Base-by-base conservation (phyloP, 257 asterid species). In the Coffea eugenioides region DNA sequence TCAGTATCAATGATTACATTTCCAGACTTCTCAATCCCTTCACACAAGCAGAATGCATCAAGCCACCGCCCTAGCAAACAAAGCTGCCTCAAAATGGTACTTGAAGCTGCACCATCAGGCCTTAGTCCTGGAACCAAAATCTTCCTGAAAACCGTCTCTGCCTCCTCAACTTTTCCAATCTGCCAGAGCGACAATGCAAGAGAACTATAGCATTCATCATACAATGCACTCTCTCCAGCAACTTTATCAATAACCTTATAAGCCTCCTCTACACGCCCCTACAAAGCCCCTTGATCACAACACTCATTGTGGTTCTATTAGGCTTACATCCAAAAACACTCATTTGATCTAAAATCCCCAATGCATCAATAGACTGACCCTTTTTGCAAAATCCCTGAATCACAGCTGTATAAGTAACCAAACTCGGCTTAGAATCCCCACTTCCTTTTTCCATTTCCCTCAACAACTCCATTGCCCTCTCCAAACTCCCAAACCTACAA, bases 241-340 rank as follows among this genome's bases (percentile, higher is more conserved):
- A 84, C 90, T 76, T 71, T 89, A 49, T 92, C 89, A 64, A 92
- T 76, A 13, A 90, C 79, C 67, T 82, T 77, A 62, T 80, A 64
- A 56, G 92, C 99, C 84, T 95, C 93, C 57, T 90, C 90, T 12
- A 87, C 52, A 71, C 64, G 83, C 68, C 95, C 97, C 20, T 93
- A 77, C 95, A 90, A 74, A 95, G 94, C 51, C 95, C 97, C 72
- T 93, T 87, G 34, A 95, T 82, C 69, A 95, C 64, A 77, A 90
- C 78, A 73, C 74, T 72, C 79, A 90, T 79, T 11, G 94, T 85
- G 62, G 88, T 88, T 83, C 81, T 88, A 79, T 93, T 93, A 8
- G 97, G 98, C 20, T 46, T 86, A 67, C 89, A 46, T 41, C 92
- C 89, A 5, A 73, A 84, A 64, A 79, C 88, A 71, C 36, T 77